Conservation (phyloP, 1,284 basidiomycete genomes). For the Boletellus dicymbophilus region DNA sequence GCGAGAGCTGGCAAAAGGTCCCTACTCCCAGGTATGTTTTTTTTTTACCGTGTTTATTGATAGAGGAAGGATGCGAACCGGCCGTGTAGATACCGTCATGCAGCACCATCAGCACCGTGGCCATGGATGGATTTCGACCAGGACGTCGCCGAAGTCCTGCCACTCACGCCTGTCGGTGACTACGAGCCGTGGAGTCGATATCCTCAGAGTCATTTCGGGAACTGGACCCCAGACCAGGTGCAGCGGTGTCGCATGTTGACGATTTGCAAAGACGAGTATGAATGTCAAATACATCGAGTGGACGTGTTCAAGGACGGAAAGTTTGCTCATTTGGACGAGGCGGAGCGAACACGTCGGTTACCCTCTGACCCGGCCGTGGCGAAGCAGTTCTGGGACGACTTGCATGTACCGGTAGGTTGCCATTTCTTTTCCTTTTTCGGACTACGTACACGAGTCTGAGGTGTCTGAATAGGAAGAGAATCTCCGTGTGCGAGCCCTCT, state of each 20-base stretch:
- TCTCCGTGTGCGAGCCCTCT: slow-evolving; percentile 45
- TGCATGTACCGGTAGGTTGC: slow-evolving; percentile 18
- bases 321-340: slow-evolving; percentile 15
- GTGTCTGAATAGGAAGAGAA: slow-evolving; percentile 29
- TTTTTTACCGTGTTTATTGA: background rate
- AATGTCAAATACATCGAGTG: slow-evolving; percentile 42
- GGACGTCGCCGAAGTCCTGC: slow-evolving; percentile 17
- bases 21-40: slow-evolving; percentile 13
- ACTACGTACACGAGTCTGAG: background rate
- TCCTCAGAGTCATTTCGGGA: slow-evolving; percentile 51
- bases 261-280: slow-evolving; percentile 21
- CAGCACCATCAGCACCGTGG: slow-evolving; percentile 39
- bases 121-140: slow-evolving; percentile 37
- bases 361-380: background rate
- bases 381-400: slow-evolving; percentile 18
- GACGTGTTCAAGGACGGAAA: slow-evolving; percentile 41
- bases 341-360: slow-evolving; percentile 4
- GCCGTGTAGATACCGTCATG: slow-evolving; percentile 34
- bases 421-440: background rate
- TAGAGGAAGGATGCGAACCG: background rate
- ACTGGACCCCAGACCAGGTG: slow-evolving; percentile 50
- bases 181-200: slow-evolving; percentile 35
- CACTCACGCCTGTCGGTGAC: slow-evolving; percentile 2
- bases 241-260: slow-evolving; percentile 39
- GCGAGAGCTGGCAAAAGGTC: slow-evolving; percentile 1